Evolutionary conservation across 1,284 basidiomycete species (phyloP).

Genomic region (Trichosporon sp.): DNA sequence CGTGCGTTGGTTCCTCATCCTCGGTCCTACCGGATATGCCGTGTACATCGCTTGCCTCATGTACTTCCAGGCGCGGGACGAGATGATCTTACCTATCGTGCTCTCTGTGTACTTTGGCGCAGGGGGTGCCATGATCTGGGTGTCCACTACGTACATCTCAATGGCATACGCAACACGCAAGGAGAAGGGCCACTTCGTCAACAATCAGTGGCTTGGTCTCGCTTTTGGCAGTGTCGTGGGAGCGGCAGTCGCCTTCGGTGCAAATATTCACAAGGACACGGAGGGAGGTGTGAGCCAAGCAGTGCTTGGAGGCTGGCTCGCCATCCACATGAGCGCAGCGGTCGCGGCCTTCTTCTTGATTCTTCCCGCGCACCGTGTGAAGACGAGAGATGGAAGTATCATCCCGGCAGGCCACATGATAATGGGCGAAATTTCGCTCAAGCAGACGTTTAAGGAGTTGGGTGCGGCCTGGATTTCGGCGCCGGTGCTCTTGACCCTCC

Average conservation of each 20-base stretch:
- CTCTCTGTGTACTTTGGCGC: background rate
- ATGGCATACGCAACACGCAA: background rate
- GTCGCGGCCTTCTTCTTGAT: background rate
- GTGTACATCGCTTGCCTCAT: conserved; percentile 4
- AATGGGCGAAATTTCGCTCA: background rate
- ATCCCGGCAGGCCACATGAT: background rate
- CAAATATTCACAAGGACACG: conserved; percentile 1
- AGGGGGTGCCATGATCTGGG: background rate
- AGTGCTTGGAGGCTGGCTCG: conserved; percentile 1
- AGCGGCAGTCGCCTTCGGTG: background rate
- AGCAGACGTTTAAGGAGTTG: background rate
- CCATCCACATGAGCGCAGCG: background rate
- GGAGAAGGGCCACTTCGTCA: background rate
- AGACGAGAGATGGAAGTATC: background rate
- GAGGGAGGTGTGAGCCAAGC: background rate
- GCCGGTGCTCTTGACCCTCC: background rate
- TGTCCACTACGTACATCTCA: conserved; percentile 2
- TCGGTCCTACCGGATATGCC: conserved; percentile 4
- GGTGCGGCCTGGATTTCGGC: background rate
- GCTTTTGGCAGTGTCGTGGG: background rate
- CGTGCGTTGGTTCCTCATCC: conserved; percentile 1
- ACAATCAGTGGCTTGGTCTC: conserved; percentile 5
- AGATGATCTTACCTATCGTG: conserved; percentile 2
- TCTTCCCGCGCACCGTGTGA: background rate
- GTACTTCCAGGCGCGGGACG: conserved; percentile 2